Evolutionary conservation across 2,329 filamentous ascomycete genomes (phyloP).

Genomic region (Cercospora beticola): DNA sequence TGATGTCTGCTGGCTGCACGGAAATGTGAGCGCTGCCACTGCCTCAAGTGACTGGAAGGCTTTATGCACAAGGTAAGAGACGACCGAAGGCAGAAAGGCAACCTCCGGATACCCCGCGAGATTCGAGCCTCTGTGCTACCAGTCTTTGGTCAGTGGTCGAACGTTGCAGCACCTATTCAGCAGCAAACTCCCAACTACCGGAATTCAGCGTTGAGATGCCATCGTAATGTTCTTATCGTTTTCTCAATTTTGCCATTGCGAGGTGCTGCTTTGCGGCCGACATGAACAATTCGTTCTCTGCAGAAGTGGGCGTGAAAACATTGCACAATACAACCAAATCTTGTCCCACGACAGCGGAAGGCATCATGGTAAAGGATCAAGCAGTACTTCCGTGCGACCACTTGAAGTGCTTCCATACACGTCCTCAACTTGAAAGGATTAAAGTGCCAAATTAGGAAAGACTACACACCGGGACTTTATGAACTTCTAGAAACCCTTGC

Average conservation of each 20-base stretch:
- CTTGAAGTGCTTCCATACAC: neutral
- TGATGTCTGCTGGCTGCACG: too few species aligned
- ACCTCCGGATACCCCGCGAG: neutral
- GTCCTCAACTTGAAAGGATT: neutral
- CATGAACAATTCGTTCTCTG: too few species aligned
- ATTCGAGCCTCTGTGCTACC: neutral
- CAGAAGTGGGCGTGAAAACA: too few species aligned
- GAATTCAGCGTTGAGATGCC: neutral
- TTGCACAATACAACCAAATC: neutral
- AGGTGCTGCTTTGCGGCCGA: too few species aligned
- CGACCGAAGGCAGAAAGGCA: neutral
- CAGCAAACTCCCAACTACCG: neutral
- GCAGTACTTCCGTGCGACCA: neutral
- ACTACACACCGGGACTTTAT: neutral
- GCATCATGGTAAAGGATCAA: neutral
- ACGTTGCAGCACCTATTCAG: neutral
- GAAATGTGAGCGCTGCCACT: neutral
- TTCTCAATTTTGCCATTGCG: too few species aligned
- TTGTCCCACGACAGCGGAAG: neutral
- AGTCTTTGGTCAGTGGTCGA: neutral
- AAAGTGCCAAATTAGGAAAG: conserved; percentile 3
- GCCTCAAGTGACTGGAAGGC: neutral
- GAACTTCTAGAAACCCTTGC: neutral
- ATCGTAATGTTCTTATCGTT: neutral
- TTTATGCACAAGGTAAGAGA: neutral